A percentile compares a stretch with the other conserved stretches of the same genome.
phyloP scores from a whole-genome alignment of 2,329 filamentous ascomycete genomes.

The Pseudocercospora crystallina region DNA sequence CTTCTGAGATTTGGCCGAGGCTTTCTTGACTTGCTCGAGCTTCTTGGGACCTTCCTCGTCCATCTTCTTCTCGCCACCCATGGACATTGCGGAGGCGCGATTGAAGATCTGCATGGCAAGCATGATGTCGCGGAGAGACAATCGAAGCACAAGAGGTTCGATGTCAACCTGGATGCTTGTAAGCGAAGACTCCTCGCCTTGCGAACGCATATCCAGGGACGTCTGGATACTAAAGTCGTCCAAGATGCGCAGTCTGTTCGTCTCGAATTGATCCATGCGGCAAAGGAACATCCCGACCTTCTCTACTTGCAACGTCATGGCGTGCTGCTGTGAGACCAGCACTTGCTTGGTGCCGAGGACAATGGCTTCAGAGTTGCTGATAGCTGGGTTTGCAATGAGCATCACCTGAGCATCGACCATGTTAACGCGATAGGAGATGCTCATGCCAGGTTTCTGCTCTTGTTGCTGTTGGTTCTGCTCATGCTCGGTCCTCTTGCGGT shows the following conservation, averaged over 20 bases:
- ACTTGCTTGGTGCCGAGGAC: conserved; percentile 94
- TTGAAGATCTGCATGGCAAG: conserved; percentile 89
- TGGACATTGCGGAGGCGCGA: conserved; percentile 83
- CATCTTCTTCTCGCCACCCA: conserved; percentile 46
- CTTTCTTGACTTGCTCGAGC: conserved; percentile 52
- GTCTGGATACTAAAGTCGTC: conserved; percentile 94
- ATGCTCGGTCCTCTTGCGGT: conserved; percentile 23
- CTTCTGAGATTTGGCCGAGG: conserved; percentile 31
- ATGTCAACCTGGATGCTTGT: conserved; percentile 84
- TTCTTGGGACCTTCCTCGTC: conserved; percentile 58
- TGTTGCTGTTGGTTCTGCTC: conserved; percentile 33
- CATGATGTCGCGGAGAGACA: conserved; percentile 92
- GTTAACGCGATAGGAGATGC: conserved; percentile 84
- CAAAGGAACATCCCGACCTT: conserved; percentile 98
- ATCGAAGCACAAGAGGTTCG: conserved; percentile 83
- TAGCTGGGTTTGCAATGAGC: conserved; percentile 89
- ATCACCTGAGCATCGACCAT: conserved; percentile 96
- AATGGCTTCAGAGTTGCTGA: conserved; percentile 88
- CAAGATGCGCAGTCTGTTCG: conserved; percentile 82
- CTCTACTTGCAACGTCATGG: conserved; percentile 87
- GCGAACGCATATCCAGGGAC: conserved; percentile 73
- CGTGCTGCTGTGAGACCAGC: conserved; percentile 88
- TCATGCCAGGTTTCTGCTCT: conserved; percentile 57
- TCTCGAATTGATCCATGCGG: conserved; percentile 96
- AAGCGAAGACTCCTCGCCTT: conserved; percentile 59